Percentiles rank a stretch among this genome's conserved stretches.
Conservation (phyloP, 306 rosid species). For the Pachyrhizus erosus region DNA sequence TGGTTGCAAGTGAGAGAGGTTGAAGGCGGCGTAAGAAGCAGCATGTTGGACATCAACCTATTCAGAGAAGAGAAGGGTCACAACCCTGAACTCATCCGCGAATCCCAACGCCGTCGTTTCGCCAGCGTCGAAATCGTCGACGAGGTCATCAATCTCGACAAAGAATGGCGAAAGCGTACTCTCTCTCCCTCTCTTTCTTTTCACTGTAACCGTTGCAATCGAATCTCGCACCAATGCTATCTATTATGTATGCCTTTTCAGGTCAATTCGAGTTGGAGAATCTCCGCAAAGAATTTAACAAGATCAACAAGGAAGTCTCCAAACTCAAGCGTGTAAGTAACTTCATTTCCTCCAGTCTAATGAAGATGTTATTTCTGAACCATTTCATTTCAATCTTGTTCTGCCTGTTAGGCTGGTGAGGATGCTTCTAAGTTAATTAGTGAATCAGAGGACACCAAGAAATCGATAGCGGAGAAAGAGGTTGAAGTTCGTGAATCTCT, state of each 20-base stretch:
- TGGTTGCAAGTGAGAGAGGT: not conserved
- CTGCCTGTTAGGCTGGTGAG: slow-evolving; percentile 55
- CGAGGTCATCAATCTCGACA: slow-evolving; percentile 83
- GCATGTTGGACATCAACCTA: slow-evolving; percentile 85
- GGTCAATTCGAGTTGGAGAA: slow-evolving; percentile 81
- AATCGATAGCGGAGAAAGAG: slow-evolving; percentile 70
- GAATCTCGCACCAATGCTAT: not conserved
- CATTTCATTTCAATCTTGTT: not conserved
- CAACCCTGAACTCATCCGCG: slow-evolving; percentile 87
- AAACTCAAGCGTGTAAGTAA: slow-evolving; percentile 64
- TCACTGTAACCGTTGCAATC: not conserved
- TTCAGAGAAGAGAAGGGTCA: slow-evolving; percentile 88
- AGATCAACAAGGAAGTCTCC: slow-evolving; percentile 77
- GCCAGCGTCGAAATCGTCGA: slow-evolving; percentile 78
- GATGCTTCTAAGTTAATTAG: slow-evolving; percentile 64
- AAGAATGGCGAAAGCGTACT: slow-evolving; percentile 90
- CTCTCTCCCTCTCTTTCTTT: not conserved
- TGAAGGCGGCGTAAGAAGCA: slow-evolving; percentile 26
- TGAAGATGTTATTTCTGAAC: not conserved
- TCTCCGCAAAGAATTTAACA: slow-evolving; percentile 80
- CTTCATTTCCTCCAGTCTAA: not conserved
- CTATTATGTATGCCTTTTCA: not conserved
- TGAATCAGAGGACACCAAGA: slow-evolving; percentile 73
- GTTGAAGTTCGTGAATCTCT: slow-evolving; percentile 70
- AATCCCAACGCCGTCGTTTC: slow-evolving; percentile 94